These are phyloP conservation scores for Hypoxylon subgilvum DNA, from an alignment of 495 filamentous ascomycete genomes.

Conservation along the genomic window DNA sequence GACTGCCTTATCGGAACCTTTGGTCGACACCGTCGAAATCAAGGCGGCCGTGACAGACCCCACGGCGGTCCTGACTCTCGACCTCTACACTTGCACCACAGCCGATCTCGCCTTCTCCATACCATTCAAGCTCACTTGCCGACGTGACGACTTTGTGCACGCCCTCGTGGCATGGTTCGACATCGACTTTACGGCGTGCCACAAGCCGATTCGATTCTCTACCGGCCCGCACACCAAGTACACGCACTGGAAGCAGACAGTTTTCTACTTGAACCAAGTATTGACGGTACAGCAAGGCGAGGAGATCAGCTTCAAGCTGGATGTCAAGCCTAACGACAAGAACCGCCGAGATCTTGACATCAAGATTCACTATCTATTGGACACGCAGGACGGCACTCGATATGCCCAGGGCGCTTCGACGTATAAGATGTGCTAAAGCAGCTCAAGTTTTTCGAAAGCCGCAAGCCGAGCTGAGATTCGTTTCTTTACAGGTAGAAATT, in stretches of 20 bases:
- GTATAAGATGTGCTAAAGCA: constrained; percentile 89
- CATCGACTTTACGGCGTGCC: constrained; percentile 95
- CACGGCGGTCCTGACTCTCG: constrained; percentile 67
- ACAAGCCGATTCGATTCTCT: constrained; percentile 82
- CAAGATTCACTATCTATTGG: constrained; percentile 78
- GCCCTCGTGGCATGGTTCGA: constrained; percentile 98
- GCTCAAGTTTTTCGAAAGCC: too few relatives aligned
- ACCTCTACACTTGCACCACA: constrained; percentile 71
- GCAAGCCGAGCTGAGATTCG: background rate
- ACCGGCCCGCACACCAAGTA: constrained; percentile 90
- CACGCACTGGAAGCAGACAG: constrained; percentile 94
- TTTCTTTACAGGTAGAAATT: background rate
- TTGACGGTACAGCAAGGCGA: constrained; percentile 83
- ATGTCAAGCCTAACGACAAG: constrained; percentile 87
- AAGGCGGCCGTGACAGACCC: constrained; percentile 81
- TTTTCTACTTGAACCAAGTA: constrained; percentile 85
- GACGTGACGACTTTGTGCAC: constrained; percentile 89
- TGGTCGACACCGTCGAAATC: constrained; percentile 73
- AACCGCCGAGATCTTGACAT: constrained; percentile 96
- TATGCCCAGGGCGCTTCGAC: constrained; percentile 70
- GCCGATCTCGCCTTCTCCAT: constrained; percentile 70
- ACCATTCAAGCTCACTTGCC: constrained; percentile 69
- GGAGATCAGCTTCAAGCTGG: constrained; percentile 70
- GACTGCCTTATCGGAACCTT: constrained; percentile 73
- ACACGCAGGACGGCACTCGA: constrained; percentile 73